Conservation (phyloP, 1,284 basidiomycete species). For the Irpex sp. region DNA sequence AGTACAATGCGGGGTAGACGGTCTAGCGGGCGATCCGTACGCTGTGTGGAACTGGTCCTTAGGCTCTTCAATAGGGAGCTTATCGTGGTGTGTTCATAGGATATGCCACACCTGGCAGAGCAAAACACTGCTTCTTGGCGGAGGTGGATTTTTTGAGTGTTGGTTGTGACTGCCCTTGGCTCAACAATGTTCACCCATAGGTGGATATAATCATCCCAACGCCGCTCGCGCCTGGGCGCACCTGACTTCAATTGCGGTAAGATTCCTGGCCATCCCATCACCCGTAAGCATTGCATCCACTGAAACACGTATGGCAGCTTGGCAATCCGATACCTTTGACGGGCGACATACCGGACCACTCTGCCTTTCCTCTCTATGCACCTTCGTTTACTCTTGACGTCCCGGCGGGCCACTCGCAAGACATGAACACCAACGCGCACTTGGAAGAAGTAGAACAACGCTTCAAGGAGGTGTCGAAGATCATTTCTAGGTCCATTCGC, state of each 20-base stretch:
- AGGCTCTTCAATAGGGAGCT: conserved; percentile 50
- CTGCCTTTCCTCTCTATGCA: conserved; percentile 64
- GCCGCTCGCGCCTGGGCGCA: conserved; percentile 83
- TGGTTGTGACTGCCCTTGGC: conserved; percentile 9
- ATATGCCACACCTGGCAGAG: conserved; percentile 57
- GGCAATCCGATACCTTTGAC: neutral
- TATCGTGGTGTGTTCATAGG: conserved; percentile 66
- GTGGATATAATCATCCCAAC: conserved; percentile 82
- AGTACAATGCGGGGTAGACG: conserved; percentile 86
- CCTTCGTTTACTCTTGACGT: conserved; percentile 60
- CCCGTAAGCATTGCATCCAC: neutral
- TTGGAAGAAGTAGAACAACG: too few species aligned
- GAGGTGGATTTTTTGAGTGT: conserved; percentile 36
- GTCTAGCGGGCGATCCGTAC: conserved; percentile 79
- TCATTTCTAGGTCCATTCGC: too few species aligned
- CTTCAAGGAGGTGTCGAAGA: too few species aligned
- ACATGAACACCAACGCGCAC: too few species aligned
- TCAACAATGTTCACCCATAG: conserved; percentile 28
- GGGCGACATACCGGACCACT: conserved; percentile 68
- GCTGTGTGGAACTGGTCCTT: conserved; percentile 78
- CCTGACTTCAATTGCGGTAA: conserved; percentile 71
- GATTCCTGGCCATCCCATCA: conserved; percentile 19
- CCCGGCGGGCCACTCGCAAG: too few species aligned
- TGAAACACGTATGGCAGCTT: neutral
- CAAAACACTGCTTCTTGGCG: conserved; percentile 63